Conservation (phyloP, 2,329 filamentous ascomycete species). For the Diaporthe sp. region DNA sequence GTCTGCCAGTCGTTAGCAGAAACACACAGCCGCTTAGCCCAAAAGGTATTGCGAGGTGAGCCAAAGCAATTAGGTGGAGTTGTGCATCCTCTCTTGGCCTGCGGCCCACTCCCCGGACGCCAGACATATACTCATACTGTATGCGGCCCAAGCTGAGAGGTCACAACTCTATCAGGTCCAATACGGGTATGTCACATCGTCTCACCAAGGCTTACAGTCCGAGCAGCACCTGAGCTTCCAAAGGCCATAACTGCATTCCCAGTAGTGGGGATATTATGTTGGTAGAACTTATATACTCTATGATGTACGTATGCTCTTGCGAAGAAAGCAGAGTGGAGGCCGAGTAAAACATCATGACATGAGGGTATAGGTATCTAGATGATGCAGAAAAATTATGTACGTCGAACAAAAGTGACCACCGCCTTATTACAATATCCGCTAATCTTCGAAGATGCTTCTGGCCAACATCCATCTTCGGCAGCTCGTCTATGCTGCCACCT, state of each 20-base stretch:
- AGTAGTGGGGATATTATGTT: background rate
- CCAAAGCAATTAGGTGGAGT: background rate
- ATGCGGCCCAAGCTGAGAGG: background rate
- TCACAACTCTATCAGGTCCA: background rate
- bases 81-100: background rate
- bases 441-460: background rate
- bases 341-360: background rate
- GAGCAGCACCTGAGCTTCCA: background rate
- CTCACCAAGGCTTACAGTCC: background rate
- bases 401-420: background rate
- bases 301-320: no score
- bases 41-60: background rate
- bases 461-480: background rate
- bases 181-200: background rate
- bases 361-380: conserved; percentile 28
- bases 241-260: no score
- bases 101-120: background rate
- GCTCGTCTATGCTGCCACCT: background rate
- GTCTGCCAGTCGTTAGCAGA: background rate
- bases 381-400: background rate
- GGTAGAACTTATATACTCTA: background rate
- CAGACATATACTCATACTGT: background rate
- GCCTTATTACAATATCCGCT: conserved; percentile 7
- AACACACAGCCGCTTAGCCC: background rate
- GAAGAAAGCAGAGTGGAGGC: background rate